phyloP scores from a whole-genome alignment of 2,329 filamentous ascomycete species.

The Neocatenulostroma microsporum region DNA sequence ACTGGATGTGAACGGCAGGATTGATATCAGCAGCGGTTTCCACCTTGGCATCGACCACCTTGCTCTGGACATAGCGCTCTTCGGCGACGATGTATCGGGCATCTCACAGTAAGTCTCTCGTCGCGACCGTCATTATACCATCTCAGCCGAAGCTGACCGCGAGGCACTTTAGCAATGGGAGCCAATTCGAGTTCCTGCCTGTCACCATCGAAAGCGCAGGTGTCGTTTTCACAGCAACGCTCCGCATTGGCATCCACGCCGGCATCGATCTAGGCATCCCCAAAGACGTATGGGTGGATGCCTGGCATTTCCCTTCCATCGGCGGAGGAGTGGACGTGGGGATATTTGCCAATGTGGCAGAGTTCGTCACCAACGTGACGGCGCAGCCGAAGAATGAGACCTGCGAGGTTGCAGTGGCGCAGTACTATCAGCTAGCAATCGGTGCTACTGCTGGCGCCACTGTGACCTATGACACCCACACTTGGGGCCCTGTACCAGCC shows the following conservation, averaged over 20 bases:
- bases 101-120: conserved; percentile 42
- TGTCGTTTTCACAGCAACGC: conserved; percentile 41
- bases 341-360: conserved; percentile 47
- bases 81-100: conserved; percentile 43
- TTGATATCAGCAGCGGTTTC: conserved; percentile 48
- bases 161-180: conserved; percentile 50
- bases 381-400: conserved; percentile 28
- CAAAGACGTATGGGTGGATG: conserved; percentile 2
- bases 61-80: conserved; percentile 43
- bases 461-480: conserved; percentile 35
- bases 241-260: conserved; percentile 42
- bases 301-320: conserved; percentile 18
- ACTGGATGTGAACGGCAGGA: conserved; percentile 38
- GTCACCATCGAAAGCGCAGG: too few species aligned
- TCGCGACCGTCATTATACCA: neutral
- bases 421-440: conserved; percentile 46
- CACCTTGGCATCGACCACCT: conserved; percentile 50
- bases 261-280: conserved; percentile 23
- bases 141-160: too few species aligned
- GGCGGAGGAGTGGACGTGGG: conserved; percentile 43
- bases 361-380: conserved; percentile 49
- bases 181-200: conserved; percentile 50
- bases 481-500: conserved; percentile 45
- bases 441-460: conserved; percentile 50
- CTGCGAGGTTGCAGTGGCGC: conserved; percentile 41